Evolutionary conservation across 495 filamentous ascomycete species (phyloP), one percentile per base, ranked within the genome.

Genomic region (Beverwykella pulmonaria): DNA sequence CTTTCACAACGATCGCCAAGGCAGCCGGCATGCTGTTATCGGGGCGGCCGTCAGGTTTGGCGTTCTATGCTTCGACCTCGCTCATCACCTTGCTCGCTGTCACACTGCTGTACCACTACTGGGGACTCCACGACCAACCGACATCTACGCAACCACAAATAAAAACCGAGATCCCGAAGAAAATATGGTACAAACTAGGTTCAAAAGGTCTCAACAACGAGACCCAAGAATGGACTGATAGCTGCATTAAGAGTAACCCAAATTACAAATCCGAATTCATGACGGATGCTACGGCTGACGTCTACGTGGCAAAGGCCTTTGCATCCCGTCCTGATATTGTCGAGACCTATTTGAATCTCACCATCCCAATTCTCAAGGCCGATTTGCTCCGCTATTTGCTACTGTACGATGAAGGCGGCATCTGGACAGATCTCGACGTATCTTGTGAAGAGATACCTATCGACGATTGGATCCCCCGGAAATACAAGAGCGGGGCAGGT

Each of bases 351-450:
- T 56, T 75, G n/a, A 60, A 63, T 9, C 68, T 84, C 30, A 68
- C 74, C 23, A 79, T 82, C 36, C 75, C 79, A 0, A 82, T 82
- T 59, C 67, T 83, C 32, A 83, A 82, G 59, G 82, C 83, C 8
- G 85, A 87, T 69, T 76, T 87, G 17, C 77, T 87, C 30, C 83
- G 84, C 10, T 86, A 87, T 64, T 73, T 87, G 62, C 72, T 86
- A 34, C 75, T 88, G 63, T 82, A 83, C 32, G 79, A 79, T 53
- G 81, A 88, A 67, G 85, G 84, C 23, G 84, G 84, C 0, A 44
- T 84, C 9, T 88, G 82, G 70, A 82, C 81, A 65, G 84, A 87
- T 67, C 80, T 87, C 26, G 85, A 87, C 71, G 82, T 83, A 49
- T 81, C 82, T 39, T 83, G 80, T 52, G 77, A 84, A 36, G 79